Evolutionary conservation across 768 basidiomycete species (phyloP).

Genomic region (Sarcomyxa edulis): DNA sequence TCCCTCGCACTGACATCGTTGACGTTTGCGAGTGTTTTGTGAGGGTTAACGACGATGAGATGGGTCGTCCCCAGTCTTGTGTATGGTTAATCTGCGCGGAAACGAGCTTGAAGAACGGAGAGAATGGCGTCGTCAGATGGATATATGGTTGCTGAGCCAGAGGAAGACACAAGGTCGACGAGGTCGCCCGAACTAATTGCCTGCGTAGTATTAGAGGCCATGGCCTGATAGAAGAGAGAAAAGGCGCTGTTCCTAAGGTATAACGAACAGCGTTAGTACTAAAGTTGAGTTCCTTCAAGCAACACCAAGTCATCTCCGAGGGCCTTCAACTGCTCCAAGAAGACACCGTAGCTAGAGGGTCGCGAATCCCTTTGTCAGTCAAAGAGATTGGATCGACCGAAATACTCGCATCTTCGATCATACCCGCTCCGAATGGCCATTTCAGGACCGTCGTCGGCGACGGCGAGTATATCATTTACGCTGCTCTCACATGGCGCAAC

Average conservation of each 20-base stretch:
- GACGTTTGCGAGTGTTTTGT: constrained; percentile 74
- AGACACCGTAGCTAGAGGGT: constrained; percentile 57
- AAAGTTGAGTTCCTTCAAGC: too few species aligned
- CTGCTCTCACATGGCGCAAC: constrained; percentile 97
- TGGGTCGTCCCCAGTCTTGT: constrained; percentile 68
- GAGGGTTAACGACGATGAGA: constrained; percentile 81
- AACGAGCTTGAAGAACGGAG: constrained; percentile 76
- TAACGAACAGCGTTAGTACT: too few species aligned
- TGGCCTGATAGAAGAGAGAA: too few species aligned
- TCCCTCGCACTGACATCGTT: constrained; percentile 80
- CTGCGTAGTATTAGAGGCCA: constrained; percentile 44
- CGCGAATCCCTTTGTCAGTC: constrained; percentile 69
- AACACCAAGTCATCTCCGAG: constrained; percentile 86
- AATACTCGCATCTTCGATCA: constrained; percentile 77
- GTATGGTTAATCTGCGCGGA: constrained; percentile 82
- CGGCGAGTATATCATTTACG: constrained; percentile 98
- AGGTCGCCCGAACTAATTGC: constrained; percentile 72
- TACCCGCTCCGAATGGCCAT: constrained; percentile 94
- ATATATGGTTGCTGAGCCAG: constrained; percentile 69
- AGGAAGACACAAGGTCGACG: constrained; percentile 67
- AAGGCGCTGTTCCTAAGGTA: too few species aligned
- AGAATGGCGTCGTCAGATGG: constrained; percentile 85
- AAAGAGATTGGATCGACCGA: constrained; percentile 96
- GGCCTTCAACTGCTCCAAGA: constrained; percentile 60
- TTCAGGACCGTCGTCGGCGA: constrained; percentile 97